Evolutionary conservation across 257 asterid species (phyloP).

Genomic region (Lantana camara): DNA sequence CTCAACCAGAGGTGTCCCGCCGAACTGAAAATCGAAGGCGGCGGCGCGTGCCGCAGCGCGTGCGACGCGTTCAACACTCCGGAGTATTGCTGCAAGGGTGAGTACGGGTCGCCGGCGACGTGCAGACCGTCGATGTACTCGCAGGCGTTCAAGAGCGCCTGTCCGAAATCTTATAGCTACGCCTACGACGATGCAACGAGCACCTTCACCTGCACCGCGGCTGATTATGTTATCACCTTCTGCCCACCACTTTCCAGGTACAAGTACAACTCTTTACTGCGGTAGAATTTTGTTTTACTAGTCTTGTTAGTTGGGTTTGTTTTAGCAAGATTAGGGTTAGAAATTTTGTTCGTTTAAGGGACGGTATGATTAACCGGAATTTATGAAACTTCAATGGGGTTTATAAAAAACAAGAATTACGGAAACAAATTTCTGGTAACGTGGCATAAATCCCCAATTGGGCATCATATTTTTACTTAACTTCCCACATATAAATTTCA

Average conservation of each 20-base stretch:
- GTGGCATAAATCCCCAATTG: too few species aligned
- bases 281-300: neutral
- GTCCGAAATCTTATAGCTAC: conserved; percentile 76
- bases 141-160: conserved; percentile 65
- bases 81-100: conserved; percentile 71
- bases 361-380: too few species aligned
- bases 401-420: too few species aligned
- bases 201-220: conserved; percentile 70
- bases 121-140: conserved; percentile 70
- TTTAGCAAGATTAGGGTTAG: too few species aligned
- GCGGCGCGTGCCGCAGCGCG: conserved; percentile 78
- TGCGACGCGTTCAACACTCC: conserved; percentile 67
- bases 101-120: conserved; percentile 59
- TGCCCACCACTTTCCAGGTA: conserved; percentile 54
- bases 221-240: conserved; percentile 70
- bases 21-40: conserved; percentile 52
- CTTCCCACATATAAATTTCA: too few species aligned
- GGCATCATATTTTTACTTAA: too few species aligned
- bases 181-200: conserved; percentile 77
- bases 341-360: too few species aligned
- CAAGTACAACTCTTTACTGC: conserved; percentile 34
- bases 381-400: too few species aligned
- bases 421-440: too few species aligned
- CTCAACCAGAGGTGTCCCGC: conserved; percentile 59
- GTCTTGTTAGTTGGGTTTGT: too few species aligned